These are phyloP conservation scores for Bretziella fagacearum DNA, from an alignment of 2,329 filamentous ascomycete species.

Conservation along the genomic window DNA sequence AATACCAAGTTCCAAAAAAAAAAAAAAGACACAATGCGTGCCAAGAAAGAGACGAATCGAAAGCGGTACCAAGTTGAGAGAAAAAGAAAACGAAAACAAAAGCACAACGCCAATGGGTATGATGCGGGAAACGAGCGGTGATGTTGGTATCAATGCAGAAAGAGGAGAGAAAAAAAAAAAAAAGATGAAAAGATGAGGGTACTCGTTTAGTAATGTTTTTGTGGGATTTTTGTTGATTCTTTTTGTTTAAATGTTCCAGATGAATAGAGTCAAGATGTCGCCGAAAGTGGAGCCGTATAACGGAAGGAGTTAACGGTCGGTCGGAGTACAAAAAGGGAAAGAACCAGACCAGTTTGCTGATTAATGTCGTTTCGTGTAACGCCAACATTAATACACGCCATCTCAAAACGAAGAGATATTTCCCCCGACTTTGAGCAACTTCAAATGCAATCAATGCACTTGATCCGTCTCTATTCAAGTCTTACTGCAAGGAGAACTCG, in stretches of 20 bases:
- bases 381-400: too few relatives aligned
- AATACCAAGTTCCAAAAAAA: neutral
- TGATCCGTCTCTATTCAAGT: neutral
- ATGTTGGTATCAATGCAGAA: constrained; percentile 9
- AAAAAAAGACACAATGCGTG: constrained; percentile 4
- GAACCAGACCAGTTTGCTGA: too few relatives aligned
- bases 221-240: too few relatives aligned
- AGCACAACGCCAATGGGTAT: constrained; percentile 9
- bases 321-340: neutral
- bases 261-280: too few relatives aligned
- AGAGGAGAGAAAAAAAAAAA: neutral
- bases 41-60: neutral
- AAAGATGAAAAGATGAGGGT: neutral
- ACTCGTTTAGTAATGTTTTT: neutral
- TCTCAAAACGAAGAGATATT: too few relatives aligned
- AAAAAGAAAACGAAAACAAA: constrained; percentile 1
- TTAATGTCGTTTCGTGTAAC: too few relatives aligned
- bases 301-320: too few relatives aligned
- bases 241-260: too few relatives aligned
- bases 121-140: constrained; percentile 4
- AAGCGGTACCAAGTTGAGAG: neutral
- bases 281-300: too few relatives aligned
- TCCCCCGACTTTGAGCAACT: too few relatives aligned
- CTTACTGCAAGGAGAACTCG: constrained; percentile 7
- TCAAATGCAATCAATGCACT: too few relatives aligned